These are phyloP conservation scores for Candolleomyces efflorescens DNA, from an alignment of 768 basidiomycete genomes.

Conservation along the genomic window DNA sequence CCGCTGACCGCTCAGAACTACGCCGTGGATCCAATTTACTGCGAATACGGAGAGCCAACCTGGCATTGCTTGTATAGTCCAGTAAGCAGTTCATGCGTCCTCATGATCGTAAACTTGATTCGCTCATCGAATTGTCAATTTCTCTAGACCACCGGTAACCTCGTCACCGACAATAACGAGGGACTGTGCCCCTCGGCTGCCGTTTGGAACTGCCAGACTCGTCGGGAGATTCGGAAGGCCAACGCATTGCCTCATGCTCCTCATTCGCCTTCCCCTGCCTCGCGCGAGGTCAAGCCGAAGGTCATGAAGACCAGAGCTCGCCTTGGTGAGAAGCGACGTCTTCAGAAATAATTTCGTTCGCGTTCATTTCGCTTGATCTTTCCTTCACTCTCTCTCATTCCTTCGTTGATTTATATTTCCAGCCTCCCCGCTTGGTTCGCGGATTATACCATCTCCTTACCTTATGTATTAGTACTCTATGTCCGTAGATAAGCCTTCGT, in stretches of 20 bases:
- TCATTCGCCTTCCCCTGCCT: not conserved
- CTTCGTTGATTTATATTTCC: not conserved
- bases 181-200: slow-evolving; percentile 3
- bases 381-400: not conserved
- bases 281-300: not conserved
- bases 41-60: not conserved
- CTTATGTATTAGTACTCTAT: not conserved
- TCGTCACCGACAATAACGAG: not conserved
- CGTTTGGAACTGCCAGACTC: not conserved
- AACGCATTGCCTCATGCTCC: not conserved
- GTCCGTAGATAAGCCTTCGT: not conserved
- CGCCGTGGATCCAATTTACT: not conserved
- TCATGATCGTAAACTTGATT: not conserved
- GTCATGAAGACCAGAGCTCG: slow-evolving; percentile 5
- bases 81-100: not conserved
- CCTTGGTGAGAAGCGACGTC: slow-evolving; percentile 5
- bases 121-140: not conserved
- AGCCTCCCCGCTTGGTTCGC: too few species aligned
- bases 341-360: not conserved
- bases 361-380: not conserved
- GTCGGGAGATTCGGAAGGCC: not conserved
- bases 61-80: not conserved
- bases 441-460: not conserved
- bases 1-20: not conserved
- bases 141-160: not conserved